phyloP scores from a whole-genome alignment of 2,329 filamentous ascomycete genomes.

The Colletotrichum trifolii region DNA sequence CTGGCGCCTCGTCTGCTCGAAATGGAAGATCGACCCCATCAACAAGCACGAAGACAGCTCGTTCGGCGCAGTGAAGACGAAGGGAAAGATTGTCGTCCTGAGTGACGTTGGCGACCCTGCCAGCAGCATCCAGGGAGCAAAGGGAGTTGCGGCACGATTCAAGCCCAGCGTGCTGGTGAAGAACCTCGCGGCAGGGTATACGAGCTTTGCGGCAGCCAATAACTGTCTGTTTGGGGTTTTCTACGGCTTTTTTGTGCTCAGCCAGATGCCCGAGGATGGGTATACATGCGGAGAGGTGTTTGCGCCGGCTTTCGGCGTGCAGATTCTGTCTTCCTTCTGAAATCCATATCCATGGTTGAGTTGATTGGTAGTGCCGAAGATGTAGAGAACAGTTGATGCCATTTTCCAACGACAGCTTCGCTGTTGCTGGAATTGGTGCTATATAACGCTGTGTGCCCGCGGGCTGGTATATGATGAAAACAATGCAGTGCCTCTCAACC shows the following conservation, averaged over 20 bases:
- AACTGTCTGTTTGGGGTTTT: conserved; percentile 14
- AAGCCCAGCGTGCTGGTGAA: conserved; percentile 10
- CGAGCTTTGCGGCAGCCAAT: conserved; percentile 11
- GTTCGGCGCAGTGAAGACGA: conserved; percentile 4
- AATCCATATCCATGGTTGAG: neutral
- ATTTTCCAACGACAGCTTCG: neutral
- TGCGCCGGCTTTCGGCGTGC: conserved; percentile 9
- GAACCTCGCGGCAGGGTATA: conserved; percentile 16
- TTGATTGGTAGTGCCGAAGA: neutral
- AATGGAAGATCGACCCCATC: conserved; percentile 19
- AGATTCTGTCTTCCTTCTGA: conserved; percentile 7
- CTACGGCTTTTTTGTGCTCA: conserved; percentile 9
- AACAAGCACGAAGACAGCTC: conserved; percentile 2
- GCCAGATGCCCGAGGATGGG: conserved; percentile 15
- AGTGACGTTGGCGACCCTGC: conserved; percentile 20
- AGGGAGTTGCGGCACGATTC: conserved; percentile 14
- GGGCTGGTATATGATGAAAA: no score
- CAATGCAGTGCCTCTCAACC: no score
- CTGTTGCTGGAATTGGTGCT: no score
- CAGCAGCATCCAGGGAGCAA: conserved; percentile 20
- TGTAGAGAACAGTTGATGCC: neutral
- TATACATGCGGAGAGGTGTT: conserved; percentile 11
- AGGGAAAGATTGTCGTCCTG: conserved; percentile 16
- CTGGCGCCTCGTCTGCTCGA: conserved; percentile 25
- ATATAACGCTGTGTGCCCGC: no score